Evolutionary conservation across 78 protist genomes (phyloP).

Genomic region (Planoprotostelium fungivorum): DNA sequence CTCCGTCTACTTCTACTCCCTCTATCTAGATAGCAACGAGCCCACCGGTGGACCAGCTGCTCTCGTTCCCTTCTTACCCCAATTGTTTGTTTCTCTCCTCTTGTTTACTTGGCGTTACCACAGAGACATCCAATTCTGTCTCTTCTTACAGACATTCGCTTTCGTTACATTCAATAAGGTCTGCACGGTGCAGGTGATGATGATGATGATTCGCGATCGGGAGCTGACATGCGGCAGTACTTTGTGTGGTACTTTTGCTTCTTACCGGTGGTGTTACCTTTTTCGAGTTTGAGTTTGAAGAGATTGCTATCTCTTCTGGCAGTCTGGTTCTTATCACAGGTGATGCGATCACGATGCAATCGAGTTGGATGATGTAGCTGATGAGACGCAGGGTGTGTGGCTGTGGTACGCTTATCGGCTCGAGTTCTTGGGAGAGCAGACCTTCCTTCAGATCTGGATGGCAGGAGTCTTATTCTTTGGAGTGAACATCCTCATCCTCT

Average conservation of each 20-base stretch:
- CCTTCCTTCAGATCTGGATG: slow-evolving; percentile 62
- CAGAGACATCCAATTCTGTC: slow-evolving; percentile 34
- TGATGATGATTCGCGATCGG: neutral
- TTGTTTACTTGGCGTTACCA: slow-evolving; percentile 15
- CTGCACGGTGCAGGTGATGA: slow-evolving; percentile 73
- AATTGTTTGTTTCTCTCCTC: slow-evolving; percentile 2
- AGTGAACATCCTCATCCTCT: slow-evolving; percentile 53
- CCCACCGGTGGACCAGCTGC: slow-evolving; percentile 6
- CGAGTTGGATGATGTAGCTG: neutral
- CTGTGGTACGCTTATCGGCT: slow-evolving; percentile 62
- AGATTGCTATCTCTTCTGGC: slow-evolving; percentile 19
- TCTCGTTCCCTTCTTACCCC: slow-evolving; percentile 46
- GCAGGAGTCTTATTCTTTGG: slow-evolving; percentile 63
- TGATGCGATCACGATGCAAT: neutral
- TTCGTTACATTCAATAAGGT: slow-evolving; percentile 96
- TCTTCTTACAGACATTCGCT: slow-evolving; percentile 63
- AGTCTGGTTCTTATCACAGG: slow-evolving; percentile 44
- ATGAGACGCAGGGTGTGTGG: slow-evolving; percentile 59
- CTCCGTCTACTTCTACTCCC: slow-evolving; percentile 80
- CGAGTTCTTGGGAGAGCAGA: slow-evolving; percentile 71
- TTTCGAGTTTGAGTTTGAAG: slow-evolving; percentile 2
- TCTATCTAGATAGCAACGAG: slow-evolving; percentile 50
- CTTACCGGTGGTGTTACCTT: slow-evolving; percentile 72
- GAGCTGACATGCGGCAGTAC: slow-evolving; percentile 55
- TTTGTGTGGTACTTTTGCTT: slow-evolving; percentile 88